These are phyloP conservation scores for Xylaria sp. DNA, from an alignment of 2,329 filamentous ascomycete genomes.

Conservation along the genomic window DNA sequence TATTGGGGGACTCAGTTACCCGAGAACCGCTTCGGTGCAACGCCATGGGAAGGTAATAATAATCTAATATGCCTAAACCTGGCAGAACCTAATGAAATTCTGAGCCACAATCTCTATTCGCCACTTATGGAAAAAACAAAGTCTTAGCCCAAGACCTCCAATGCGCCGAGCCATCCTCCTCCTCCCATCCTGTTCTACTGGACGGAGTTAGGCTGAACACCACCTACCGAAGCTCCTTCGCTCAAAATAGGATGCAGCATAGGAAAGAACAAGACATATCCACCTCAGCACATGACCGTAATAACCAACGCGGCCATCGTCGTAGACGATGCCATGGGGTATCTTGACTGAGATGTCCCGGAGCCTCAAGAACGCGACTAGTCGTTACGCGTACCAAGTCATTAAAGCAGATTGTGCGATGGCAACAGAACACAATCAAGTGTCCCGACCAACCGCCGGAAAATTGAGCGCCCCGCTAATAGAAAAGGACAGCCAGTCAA, in stretches of 20 bases:
- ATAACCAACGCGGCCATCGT: slow-evolving; percentile 2
- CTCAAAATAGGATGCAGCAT: slow-evolving; percentile 42
- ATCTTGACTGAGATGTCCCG: slow-evolving; percentile 16
- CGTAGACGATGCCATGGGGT: slow-evolving; percentile 22
- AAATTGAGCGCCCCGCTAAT: slow-evolving; percentile 27
- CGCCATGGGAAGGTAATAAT: slow-evolving; percentile 17
- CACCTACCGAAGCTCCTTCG: slow-evolving; percentile 35
- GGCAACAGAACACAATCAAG: slow-evolving; percentile 10
- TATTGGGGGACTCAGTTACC: slow-evolving; percentile 11
- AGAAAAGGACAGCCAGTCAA: slow-evolving; percentile 16
- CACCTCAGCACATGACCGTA: slow-evolving; percentile 6
- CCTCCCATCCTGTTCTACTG: slow-evolving; percentile 33
- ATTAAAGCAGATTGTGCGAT: slow-evolving; percentile 3
- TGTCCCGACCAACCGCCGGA: not conserved
- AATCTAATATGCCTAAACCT: slow-evolving; percentile 14
- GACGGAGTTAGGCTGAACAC: slow-evolving; percentile 46
- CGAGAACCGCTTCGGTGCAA: slow-evolving; percentile 11
- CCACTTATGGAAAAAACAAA: slow-evolving; percentile 16
- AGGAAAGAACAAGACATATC: slow-evolving; percentile 12
- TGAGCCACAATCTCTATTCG: slow-evolving; percentile 8
- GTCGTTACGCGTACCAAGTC: slow-evolving; percentile 11
- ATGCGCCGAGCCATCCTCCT: slow-evolving; percentile 48
- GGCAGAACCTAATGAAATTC: not conserved
- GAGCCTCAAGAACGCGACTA: slow-evolving; percentile 10
- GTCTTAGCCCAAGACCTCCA: slow-evolving; percentile 12